Percentiles rank a stretch among this genome's conserved stretches.
phyloP scores from a whole-genome alignment of 495 filamentous ascomycete genomes.

The Penicillium flavigenum region DNA sequence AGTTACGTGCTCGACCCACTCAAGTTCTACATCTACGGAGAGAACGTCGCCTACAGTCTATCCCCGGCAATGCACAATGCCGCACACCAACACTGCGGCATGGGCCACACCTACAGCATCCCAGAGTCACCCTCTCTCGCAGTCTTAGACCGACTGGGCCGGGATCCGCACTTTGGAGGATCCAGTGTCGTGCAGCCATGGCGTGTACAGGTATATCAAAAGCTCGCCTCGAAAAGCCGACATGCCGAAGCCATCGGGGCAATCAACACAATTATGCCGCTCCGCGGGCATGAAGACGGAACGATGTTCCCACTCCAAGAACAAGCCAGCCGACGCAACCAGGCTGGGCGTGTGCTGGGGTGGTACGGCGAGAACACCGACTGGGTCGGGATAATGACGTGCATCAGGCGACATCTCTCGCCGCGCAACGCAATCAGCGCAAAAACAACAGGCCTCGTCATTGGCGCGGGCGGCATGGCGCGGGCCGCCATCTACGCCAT shows the following conservation, averaged over 20 bases:
- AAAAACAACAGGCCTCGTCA: constrained; percentile 66
- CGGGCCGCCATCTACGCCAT: constrained; percentile 77
- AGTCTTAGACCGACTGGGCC: constrained; percentile 59
- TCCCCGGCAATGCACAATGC: constrained; percentile 80
- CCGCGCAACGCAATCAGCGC: constrained; percentile 75
- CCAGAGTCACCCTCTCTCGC: constrained; percentile 63
- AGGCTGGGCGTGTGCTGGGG: constrained; percentile 60
- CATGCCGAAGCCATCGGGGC: constrained; percentile 80
- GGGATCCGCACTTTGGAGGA: constrained; percentile 68
- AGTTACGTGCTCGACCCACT: constrained; percentile 63
- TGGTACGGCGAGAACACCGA: constrained; percentile 86
- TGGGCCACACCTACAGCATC: constrained; percentile 70
- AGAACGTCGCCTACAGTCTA: constrained; percentile 70
- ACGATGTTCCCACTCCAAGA: constrained; percentile 63
- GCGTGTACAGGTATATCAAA: constrained; percentile 68
- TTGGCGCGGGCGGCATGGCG: constrained; percentile 82
- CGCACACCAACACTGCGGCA: constrained; percentile 66
- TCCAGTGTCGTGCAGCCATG: constrained; percentile 72
- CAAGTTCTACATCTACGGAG: constrained; percentile 73
- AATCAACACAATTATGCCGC: constrained; percentile 77
- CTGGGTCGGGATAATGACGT: constrained; percentile 72
- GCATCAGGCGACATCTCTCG: constrained; percentile 71
- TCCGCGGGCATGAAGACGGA: constrained; percentile 61
- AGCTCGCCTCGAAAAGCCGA: constrained; percentile 65
- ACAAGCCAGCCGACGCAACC: constrained; percentile 63